phyloP scores from a whole-genome alignment of 805 yeast genomes.

The Nakazawaea ambrosiae region DNA sequence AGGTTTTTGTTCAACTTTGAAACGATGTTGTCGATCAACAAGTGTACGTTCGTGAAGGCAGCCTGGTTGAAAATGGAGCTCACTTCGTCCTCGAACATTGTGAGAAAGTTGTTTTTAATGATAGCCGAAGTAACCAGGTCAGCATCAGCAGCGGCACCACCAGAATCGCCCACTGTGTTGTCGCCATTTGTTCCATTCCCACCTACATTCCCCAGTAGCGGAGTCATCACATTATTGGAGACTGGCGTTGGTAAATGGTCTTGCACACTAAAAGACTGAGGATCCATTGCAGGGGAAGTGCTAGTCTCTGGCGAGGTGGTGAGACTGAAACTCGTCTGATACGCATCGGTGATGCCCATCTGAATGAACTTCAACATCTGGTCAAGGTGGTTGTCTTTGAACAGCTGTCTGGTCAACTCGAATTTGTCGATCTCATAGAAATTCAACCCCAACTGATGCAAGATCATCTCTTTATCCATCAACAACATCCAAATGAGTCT shows the following conservation, averaged over 20 bases:
- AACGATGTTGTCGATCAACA: slow-evolving; percentile 17
- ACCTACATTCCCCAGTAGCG: slow-evolving; percentile 5
- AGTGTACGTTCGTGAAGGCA: slow-evolving; percentile 13
- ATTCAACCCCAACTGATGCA: not conserved
- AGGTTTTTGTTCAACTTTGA: slow-evolving; percentile 11
- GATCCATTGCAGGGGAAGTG: slow-evolving; percentile 1
- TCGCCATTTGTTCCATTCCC: too few relatives aligned
- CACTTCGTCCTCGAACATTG: slow-evolving; percentile 11
- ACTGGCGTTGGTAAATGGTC: slow-evolving; percentile 13
- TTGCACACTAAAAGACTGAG: slow-evolving; percentile 2
- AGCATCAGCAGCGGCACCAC: too few relatives aligned
- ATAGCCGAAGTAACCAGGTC: slow-evolving; percentile 6
- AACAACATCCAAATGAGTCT: slow-evolving; percentile 10
- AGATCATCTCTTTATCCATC: slow-evolving; percentile 4
- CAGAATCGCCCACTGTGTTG: slow-evolving; percentile 4
- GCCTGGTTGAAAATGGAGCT: slow-evolving; percentile 19
- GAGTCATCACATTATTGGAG: slow-evolving; percentile 10
- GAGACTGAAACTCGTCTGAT: not conserved
- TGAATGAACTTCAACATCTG: slow-evolving; percentile 3
- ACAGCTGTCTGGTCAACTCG: not conserved
- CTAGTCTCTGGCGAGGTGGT: slow-evolving; percentile 6
- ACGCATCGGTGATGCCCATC: slow-evolving; percentile 6
- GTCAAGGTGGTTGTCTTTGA: not conserved
- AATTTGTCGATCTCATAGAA: slow-evolving; percentile 5
- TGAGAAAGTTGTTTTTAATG: slow-evolving; percentile 8